Percentiles rank a stretch among this genome's conserved stretches.
Evolutionary conservation across 208 protist genomes (phyloP).

Genomic region (Crithidia thermophila): DNA sequence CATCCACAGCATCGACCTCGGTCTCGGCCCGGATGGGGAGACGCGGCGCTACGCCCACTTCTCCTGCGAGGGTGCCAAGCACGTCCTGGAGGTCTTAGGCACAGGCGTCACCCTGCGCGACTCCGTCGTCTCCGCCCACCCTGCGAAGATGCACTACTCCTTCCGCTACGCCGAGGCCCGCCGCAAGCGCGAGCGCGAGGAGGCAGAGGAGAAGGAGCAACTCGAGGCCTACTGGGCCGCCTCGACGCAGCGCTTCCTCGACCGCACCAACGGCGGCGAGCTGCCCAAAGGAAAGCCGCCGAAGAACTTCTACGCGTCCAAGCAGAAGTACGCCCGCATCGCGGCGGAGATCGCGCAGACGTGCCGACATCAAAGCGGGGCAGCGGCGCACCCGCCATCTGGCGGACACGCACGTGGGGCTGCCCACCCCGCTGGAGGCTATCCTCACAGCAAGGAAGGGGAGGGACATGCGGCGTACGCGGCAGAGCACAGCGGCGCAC

Average conservation of each 20-base stretch:
- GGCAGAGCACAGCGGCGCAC: background rate
- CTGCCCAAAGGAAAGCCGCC: constrained; percentile 42
- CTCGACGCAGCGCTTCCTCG: constrained; percentile 40
- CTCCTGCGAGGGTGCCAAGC: constrained; percentile 83
- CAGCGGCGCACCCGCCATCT: background rate
- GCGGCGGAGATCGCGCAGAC: constrained; percentile 69
- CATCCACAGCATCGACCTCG: constrained; percentile 87
- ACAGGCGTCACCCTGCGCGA: constrained; percentile 44
- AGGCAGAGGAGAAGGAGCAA: constrained; percentile 48
- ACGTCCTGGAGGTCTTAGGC: constrained; percentile 70
- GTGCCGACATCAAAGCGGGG: constrained; percentile 32
- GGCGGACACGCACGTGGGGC: constrained; percentile 3
- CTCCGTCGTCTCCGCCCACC: constrained; percentile 44
- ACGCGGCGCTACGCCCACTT: constrained; percentile 84
- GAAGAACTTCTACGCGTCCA: constrained; percentile 63
- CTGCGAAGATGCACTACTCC: constrained; percentile 71
- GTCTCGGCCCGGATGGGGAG: constrained; percentile 54
- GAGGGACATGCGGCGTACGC: background rate
- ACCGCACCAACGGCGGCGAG: constrained; percentile 55
- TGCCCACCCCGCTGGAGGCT: background rate
- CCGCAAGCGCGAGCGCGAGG: constrained; percentile 70
- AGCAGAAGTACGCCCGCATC: constrained; percentile 60
- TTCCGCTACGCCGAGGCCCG: constrained; percentile 70
- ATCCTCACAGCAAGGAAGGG: background rate
- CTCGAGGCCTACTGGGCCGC: constrained; percentile 40